Conservation (phyloP, 202 grass and related monocot genomes). For the Schoenoplectus tabernaemontani region DNA sequence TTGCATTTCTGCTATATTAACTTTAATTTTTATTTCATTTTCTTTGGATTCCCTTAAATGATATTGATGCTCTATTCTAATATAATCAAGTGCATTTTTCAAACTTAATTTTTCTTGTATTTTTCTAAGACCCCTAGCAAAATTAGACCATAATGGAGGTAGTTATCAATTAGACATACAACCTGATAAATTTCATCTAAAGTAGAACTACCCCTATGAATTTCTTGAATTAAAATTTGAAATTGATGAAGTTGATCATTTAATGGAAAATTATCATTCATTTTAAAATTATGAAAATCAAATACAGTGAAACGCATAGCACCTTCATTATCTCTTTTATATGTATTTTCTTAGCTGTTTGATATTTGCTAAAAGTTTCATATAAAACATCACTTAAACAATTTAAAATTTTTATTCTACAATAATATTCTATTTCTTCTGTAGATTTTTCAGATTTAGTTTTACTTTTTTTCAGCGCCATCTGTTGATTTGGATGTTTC, state of each 20-base stretch:
- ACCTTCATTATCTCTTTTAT: background rate
- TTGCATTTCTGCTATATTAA: background rate
- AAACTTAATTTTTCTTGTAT: background rate
- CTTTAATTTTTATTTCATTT: background rate
- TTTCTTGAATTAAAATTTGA: background rate
- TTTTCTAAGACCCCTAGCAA: background rate
- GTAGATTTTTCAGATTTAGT: background rate
- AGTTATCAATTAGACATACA: background rate
- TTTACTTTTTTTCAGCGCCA: background rate
- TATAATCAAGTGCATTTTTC: background rate
- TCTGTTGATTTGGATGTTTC: no score
- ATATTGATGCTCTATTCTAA: background rate
- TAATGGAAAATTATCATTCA: background rate
- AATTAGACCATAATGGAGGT: background rate
- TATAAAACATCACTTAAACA: background rate
- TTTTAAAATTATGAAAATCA: background rate
- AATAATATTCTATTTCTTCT: background rate
- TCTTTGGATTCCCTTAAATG: background rate
- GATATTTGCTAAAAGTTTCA: background rate
- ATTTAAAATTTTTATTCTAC: background rate
- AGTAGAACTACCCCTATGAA: background rate
- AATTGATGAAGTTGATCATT: background rate
- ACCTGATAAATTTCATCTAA: background rate
- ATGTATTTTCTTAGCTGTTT: background rate
- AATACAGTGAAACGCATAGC: background rate